These are phyloP conservation scores for Saturnispora silvae DNA, from an alignment of 805 yeast genomes.

Conservation along the genomic window DNA sequence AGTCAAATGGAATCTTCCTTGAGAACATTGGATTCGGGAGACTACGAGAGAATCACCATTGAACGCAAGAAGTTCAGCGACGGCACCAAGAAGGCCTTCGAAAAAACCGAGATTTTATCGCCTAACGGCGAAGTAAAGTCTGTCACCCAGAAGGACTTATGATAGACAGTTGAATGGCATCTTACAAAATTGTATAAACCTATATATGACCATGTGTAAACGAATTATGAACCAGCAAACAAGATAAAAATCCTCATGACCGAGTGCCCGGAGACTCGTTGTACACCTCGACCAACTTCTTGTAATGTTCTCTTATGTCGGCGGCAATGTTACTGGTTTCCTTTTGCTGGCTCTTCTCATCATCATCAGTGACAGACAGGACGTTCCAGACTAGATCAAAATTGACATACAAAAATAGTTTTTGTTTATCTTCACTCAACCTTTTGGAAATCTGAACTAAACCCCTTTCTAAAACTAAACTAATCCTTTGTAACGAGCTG, in stretches of 20 bases:
- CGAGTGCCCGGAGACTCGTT: no score
- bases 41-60: conserved; percentile 26
- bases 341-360: conserved; percentile 1
- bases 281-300: conserved; percentile 3
- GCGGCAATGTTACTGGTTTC: conserved; percentile 2
- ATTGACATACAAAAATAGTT: conserved; percentile 64
- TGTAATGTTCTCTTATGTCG: conserved; percentile 2
- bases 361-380: conserved; percentile 20
- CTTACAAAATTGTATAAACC: no score
- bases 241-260: no score
- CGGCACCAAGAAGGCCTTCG: conserved; percentile 7
- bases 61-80: conserved; percentile 6
- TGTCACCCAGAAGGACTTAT: conserved; percentile 2
- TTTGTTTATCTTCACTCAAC: conserved; percentile 37
- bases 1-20: conserved; percentile 28
- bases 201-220: no score
- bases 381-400: conserved; percentile 54
- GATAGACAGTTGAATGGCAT: background rate
- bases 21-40: conserved; percentile 33
- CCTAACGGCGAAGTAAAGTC: conserved; percentile 10
- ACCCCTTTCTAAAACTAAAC: conserved; percentile 71
- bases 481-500: conserved; percentile 54
- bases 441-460: conserved; percentile 58
- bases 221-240: no score
- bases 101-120: conserved; percentile 9